Evolutionary conservation across 257 asterid genomes (phyloP), one percentile per base, ranked within the genome.

Genomic region (Orobanche coerulescens): DNA sequence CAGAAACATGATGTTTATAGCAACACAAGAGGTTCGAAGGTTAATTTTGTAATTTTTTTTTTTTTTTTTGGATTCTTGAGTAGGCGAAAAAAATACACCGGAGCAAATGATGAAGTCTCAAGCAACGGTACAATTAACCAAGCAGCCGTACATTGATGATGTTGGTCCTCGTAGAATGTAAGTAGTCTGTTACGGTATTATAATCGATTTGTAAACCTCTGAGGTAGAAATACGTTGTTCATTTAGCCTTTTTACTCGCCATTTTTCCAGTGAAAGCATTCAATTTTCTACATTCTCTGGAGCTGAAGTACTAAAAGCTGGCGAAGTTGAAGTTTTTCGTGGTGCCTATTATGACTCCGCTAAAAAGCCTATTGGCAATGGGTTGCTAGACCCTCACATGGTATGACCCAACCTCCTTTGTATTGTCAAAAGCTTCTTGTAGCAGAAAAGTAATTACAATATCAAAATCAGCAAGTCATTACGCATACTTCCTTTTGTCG

Each of bases 151-250:
- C 67, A 52, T 88, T 30, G 96, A 91, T 79, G 94, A 88, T 39
- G 90, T 85, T 22, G 98, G 96, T 18, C 94, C 95, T 34, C 84
- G 88, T n/a, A 82, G 58, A 76, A 88, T 88, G 98, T 88, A 53
- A 67, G 84, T 66, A 18, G 12, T 12, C 2, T 20, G 25, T 46
- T 16, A 6, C 33, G 60, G 37, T 24, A 15, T 47, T 39, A 16
- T 11, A 13, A n/a, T 22, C 52, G 10, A 24, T 24, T 47, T 44
- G 51, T 15, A 15, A 25, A 36, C 34, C 31, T 44, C 10, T 23
- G 6, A 34, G 50, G 57, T 18, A 20, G 64, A 20, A 16, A 39
- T 14, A 59, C 8, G 14, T 58, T 70, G 43, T 53, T 43, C 52
- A 24, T 52, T 63, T 50, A 12, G 25, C 22, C 36, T 9, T 72